Conservation (phyloP, 1,284 basidiomycete species). For the Anthracocystis panici-leucophaei region DNA sequence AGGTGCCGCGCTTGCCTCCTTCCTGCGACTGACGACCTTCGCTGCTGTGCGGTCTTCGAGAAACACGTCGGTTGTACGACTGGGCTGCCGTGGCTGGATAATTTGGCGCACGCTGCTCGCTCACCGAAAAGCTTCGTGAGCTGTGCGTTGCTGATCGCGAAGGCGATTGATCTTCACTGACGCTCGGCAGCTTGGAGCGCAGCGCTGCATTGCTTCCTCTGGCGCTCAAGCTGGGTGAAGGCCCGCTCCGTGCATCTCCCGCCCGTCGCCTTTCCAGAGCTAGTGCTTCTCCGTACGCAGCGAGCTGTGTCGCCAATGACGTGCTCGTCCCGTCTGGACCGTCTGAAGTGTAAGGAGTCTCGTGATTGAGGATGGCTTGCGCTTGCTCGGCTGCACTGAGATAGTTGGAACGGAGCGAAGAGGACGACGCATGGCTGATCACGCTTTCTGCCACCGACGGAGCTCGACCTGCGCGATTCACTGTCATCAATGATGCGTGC, state of each 20-base stretch:
- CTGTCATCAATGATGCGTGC: conserved; percentile 1
- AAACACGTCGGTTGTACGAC: conserved; percentile 41
- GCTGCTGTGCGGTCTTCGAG: conserved; percentile 48
- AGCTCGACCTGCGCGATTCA: conserved; percentile 23
- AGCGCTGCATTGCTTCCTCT: conserved; percentile 49
- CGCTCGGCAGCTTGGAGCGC: conserved; percentile 46
- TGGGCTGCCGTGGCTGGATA: conserved; percentile 40
- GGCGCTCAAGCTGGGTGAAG: conserved; percentile 43
- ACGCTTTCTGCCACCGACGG: conserved; percentile 33
- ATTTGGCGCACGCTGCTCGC: conserved; percentile 28
- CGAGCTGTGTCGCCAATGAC: conserved; percentile 49
- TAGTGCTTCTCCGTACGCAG: conserved; percentile 58
- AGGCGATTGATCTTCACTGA: conserved; percentile 52
- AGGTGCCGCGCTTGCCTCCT: conserved; percentile 3
- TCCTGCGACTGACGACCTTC: conserved; percentile 41
- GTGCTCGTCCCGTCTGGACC: conserved; percentile 41
- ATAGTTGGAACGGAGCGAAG: conserved; percentile 44
- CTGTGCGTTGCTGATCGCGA: conserved; percentile 18
- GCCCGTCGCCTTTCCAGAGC: conserved; percentile 46
- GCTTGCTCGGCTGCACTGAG: conserved; percentile 55
- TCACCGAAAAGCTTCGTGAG: conserved; percentile 29
- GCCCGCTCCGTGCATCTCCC: conserved; percentile 35
- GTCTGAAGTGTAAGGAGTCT: conserved; percentile 27
- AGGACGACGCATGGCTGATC: conserved; percentile 35
- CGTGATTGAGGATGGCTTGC: conserved; percentile 53